These are phyloP conservation scores for Paspalum vaginatum DNA, from an alignment of 176 grass and related monocot genomes.

Conservation along the genomic window DNA sequence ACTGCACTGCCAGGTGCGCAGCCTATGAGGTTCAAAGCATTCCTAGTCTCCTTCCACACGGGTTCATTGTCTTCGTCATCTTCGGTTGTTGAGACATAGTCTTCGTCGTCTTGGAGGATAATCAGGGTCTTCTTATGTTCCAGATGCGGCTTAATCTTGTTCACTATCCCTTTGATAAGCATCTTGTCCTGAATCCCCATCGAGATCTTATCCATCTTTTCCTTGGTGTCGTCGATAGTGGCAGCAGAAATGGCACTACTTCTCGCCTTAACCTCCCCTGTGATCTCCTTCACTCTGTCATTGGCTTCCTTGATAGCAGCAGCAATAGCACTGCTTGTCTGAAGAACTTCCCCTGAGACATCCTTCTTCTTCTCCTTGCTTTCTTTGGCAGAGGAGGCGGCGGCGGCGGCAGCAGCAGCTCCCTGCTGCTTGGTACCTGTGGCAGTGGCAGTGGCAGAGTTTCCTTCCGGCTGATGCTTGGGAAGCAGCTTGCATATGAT, in stretches of 20 bases:
- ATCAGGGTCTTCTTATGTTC: neutral
- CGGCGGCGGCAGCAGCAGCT: no score
- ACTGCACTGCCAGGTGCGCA: neutral
- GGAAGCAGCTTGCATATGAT: neutral
- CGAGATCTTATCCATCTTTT: neutral
- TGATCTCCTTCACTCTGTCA: neutral
- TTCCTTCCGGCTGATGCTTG: neutral
- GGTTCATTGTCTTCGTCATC: neutral
- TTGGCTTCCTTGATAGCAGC: neutral
- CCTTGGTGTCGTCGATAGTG: neutral
- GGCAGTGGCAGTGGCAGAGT: no score
- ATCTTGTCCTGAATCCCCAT: neutral
- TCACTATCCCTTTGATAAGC: neutral
- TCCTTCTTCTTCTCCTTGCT: no score
- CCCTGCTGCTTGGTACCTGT: no score
- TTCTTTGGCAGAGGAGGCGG: no score
- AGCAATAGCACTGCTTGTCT: neutral
- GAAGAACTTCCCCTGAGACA: no score
- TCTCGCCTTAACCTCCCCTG: neutral
- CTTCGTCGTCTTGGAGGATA: neutral
- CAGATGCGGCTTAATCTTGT: neutral
- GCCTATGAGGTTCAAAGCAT: neutral
- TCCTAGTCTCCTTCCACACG: neutral
- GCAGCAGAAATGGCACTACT: neutral
- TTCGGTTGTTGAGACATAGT: neutral